Evolutionary conservation across 2,329 filamentous ascomycete genomes (phyloP).

Genomic region (Fusarium nanum): DNA sequence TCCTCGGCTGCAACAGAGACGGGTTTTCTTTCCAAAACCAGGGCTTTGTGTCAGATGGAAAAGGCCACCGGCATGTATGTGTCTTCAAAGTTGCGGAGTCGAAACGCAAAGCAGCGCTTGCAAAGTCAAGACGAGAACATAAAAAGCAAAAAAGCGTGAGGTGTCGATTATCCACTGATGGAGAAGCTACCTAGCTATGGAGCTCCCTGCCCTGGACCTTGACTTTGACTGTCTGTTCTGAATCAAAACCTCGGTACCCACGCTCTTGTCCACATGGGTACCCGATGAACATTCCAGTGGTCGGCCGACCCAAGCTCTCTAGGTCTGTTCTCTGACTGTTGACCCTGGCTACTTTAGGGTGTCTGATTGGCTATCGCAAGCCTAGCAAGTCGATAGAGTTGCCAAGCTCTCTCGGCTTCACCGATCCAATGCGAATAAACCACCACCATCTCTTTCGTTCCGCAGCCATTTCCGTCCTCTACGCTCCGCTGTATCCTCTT

Average conservation of each 20-base stretch:
- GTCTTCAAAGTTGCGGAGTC: constrained; percentile 13
- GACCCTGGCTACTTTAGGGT: constrained; percentile 9
- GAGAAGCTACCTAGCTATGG: constrained; percentile 5
- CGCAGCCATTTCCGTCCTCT: constrained; percentile 33
- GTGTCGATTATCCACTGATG: constrained; percentile 12
- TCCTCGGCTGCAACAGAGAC: constrained; percentile 29
- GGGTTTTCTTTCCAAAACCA: constrained; percentile 19
- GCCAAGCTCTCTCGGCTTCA: constrained; percentile 44
- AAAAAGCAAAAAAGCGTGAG: constrained; percentile 26
- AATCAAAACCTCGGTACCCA: constrained; percentile 25
- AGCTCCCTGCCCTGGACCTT: background rate
- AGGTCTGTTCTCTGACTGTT: constrained; percentile 20
- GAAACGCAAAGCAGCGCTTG: constrained; percentile 23
- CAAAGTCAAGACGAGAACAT: constrained; percentile 1
- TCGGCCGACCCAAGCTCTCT: constrained; percentile 38
- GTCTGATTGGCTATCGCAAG: constrained; percentile 31
- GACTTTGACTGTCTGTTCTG: background rate
- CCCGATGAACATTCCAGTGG: constrained; percentile 42
- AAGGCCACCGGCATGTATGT: constrained; percentile 5
- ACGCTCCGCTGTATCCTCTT: constrained; percentile 36
- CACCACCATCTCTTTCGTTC: constrained; percentile 24
- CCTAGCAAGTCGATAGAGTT: constrained; percentile 42
- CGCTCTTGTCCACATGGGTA: constrained; percentile 31
- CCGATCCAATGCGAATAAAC: constrained; percentile 45
- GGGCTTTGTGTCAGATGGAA: constrained; percentile 12